phyloP scores from a whole-genome alignment of 1,284 basidiomycete genomes.

The Phellopilus nigrolimitatus region DNA sequence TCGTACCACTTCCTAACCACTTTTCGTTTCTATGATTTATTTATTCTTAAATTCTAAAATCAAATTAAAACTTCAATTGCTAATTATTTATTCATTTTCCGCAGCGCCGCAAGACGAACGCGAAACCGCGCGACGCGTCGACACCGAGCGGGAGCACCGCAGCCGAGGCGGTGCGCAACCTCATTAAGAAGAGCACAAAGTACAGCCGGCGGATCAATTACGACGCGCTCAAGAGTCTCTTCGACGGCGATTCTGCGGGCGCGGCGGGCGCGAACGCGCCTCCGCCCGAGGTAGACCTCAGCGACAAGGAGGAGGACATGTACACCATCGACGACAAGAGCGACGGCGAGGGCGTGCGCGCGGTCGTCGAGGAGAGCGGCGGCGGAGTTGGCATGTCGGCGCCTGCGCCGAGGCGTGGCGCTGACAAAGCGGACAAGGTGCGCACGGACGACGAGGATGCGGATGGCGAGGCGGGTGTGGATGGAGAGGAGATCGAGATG shows the following conservation, averaged over 20 bases:
- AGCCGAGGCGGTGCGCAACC: conserved; percentile 74
- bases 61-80: no score
- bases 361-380: conserved; percentile 44
- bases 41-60: conserved; percentile 18
- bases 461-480: conserved; percentile 22
- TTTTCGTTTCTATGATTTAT: conserved; percentile 22
- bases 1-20: conserved; percentile 38
- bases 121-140: conserved; percentile 68
- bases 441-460: conserved; percentile 24
- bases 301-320: conserved; percentile 35
- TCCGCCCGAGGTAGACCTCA: conserved; percentile 20
- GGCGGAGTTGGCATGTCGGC: conserved; percentile 30
- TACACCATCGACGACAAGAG: conserved; percentile 50
- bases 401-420: conserved; percentile 17
- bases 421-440: conserved; percentile 16
- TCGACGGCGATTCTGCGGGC: conserved; percentile 41
- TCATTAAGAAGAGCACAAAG: conserved; percentile 77
- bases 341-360: conserved; percentile 41
- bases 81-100: conserved; percentile 10
- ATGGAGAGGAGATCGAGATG: conserved; percentile 28
- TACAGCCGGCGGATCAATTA: conserved; percentile 91
- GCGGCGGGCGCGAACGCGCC: background rate
- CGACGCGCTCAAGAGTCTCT: conserved; percentile 74
- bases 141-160: conserved; percentile 70
- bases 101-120: conserved; percentile 63